Base-by-base conservation (phyloP, 192 early-diverging fungal genomes). In the Backusella sp. region DNA sequence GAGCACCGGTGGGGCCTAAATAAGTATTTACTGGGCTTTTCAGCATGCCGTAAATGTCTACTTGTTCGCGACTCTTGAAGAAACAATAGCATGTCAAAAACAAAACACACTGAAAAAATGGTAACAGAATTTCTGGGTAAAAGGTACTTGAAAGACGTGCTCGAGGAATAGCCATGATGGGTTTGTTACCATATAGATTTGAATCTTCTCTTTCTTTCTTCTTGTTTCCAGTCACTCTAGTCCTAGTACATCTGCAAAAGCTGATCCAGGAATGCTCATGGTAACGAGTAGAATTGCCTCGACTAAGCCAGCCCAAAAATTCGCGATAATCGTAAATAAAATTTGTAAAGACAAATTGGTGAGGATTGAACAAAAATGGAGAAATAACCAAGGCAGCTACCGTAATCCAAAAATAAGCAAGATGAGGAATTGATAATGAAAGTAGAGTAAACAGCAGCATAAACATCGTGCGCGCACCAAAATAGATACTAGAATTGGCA, bases 351-450 rank as follows among this genome's bases (percentile, higher is more conserved):
- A 84, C 85, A 67, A 93, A 92, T 81, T 93, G 92, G 59, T 92
- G 92, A 36, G 92, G 92, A 72, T 93, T 93, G 83, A 91, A 93
- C 67, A 93, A 73, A 76, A 92, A 93, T 56, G 92, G 91, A 21
- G 91, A 87, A 23, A 93, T 79, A 59, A 88, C 67, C 35, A 93
- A 83, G 9, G 91, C 84, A 8, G 87, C 80, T 30, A 91, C 88
- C 66, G 87, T 90, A 19, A 90, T 82, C 91, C 91, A 92, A 69
- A 92, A 91, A 74, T 91, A 92, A 35, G 88, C 77, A 73, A 92
- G 77, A 0, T 89, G 90, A 73, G 84, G 85, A 62, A 86, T 83
- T 80, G 85, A 85, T 70, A 90, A 78, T 11, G 85, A 78, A 36
- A 90, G 82, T 36, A 89, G 85, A 53, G 88, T 85, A 84, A 89